phyloP scores from a whole-genome alignment of 306 rosid genomes.

The Sphenostylis stenocarpa region DNA sequence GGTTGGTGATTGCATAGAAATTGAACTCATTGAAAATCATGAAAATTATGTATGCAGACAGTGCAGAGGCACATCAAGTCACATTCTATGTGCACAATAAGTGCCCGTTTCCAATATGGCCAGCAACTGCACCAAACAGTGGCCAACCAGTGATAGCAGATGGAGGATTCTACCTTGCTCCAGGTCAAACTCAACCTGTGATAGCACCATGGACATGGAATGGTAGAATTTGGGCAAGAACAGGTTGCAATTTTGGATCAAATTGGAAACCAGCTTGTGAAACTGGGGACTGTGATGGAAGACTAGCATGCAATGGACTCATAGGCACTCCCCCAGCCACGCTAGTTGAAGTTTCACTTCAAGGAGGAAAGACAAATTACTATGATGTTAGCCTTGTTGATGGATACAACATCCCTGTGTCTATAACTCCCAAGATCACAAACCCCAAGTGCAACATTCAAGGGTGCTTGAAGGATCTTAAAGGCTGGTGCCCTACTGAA shows the following conservation, averaged over 20 bases:
- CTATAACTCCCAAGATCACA: conserved; percentile 36
- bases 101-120: conserved; percentile 88
- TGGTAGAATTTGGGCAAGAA: conserved; percentile 95
- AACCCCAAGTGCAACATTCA: conserved; percentile 48
- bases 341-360: conserved; percentile 62
- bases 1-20: background rate
- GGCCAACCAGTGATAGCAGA: conserved; percentile 74
- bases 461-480: conserved; percentile 68
- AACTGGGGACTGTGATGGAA: conserved; percentile 87
- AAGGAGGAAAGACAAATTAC: conserved; percentile 57
- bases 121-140: conserved; percentile 78
- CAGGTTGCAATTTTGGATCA: conserved; percentile 64
- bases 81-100: conserved; percentile 63
- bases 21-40: background rate
- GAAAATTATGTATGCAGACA: conserved; percentile 37
- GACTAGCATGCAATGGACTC: conserved; percentile 75
- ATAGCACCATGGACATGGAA: conserved; percentile 71
- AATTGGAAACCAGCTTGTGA: conserved; percentile 62
- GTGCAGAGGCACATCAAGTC: conserved; percentile 46
- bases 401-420: conserved; percentile 75
- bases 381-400: conserved; percentile 88
- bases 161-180: conserved; percentile 77
- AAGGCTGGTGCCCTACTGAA: conserved; percentile 57
- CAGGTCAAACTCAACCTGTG: conserved; percentile 48
- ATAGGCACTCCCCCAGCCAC: conserved; percentile 87